These are phyloP conservation scores for Torulaspora gathmanii DNA, from an alignment of 805 yeast species.

Conservation along the genomic window DNA sequence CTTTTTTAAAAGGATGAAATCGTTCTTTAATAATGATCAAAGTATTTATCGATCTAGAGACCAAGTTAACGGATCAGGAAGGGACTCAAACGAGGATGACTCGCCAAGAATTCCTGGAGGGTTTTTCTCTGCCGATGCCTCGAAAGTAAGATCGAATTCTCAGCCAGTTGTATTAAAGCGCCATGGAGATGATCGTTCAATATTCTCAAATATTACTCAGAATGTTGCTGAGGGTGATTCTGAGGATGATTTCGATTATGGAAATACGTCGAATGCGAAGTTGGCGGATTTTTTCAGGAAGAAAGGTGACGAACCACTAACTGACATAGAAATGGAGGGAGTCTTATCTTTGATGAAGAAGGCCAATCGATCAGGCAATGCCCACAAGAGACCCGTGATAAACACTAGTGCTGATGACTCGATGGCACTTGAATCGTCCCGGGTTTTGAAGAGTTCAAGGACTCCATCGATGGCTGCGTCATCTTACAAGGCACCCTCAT, in stretches of 20 bases:
- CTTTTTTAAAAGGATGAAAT: conserved; percentile 9
- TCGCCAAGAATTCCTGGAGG: conserved; percentile 26
- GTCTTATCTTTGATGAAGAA: conserved; percentile 56
- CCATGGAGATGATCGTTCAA: not conserved
- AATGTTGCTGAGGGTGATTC: not conserved
- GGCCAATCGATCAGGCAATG: conserved; percentile 10
- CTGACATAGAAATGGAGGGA: conserved; percentile 77
- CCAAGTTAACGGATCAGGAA: not conserved
- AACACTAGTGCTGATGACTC: conserved; percentile 3
- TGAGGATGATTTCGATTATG: conserved; percentile 13
- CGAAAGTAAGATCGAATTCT: not conserved
- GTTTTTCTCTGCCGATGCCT: conserved; percentile 20
- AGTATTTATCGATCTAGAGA: not conserved
- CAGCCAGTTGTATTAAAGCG: not conserved
- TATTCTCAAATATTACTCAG: not conserved
- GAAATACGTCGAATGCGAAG: conserved; percentile 50
- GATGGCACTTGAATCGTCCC: conserved; percentile 7
- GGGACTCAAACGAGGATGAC: not conserved
- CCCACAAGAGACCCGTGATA: conserved; percentile 4
- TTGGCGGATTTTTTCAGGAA: conserved; percentile 64
- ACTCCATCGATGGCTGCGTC: conserved; percentile 9
- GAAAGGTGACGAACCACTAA: conserved; percentile 71
- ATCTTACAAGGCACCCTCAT: conserved; percentile 33
- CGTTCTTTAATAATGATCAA: conserved; percentile 4
- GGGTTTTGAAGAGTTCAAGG: conserved; percentile 14